Percentiles rank a stretch among this genome's conserved stretches.
These are phyloP conservation scores for Suillus spraguei DNA, from an alignment of 768 basidiomycete genomes.

Conservation along the genomic window DNA sequence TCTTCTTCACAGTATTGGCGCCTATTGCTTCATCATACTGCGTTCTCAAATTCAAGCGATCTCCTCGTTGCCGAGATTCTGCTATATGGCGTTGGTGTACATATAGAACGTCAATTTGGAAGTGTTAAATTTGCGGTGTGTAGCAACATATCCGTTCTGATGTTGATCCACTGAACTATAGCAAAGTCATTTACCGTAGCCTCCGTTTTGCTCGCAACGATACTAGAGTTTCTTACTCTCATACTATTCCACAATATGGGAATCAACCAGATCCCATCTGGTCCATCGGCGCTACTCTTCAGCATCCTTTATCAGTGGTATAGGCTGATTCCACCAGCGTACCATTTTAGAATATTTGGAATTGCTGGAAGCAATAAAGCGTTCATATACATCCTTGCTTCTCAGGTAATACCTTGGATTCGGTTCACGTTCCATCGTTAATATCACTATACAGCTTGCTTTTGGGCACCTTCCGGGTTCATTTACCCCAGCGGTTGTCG, in stretches of 20 bases:
- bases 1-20: slow-evolving; percentile 76
- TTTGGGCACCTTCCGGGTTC: slow-evolving; percentile 71
- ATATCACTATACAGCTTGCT: slow-evolving; percentile 53
- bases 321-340: slow-evolving; percentile 73
- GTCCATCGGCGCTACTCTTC: slow-evolving; percentile 77
- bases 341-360: slow-evolving; percentile 77
- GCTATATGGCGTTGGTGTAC: slow-evolving; percentile 69
- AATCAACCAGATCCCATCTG: slow-evolving; percentile 74
- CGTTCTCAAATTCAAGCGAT: slow-evolving; percentile 85
- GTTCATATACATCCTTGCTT: slow-evolving; percentile 68
- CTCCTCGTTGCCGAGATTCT: slow-evolving; percentile 76
- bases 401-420: slow-evolving; percentile 51
- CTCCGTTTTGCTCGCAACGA: slow-evolving; percentile 63
- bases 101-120: slow-evolving; percentile 85
- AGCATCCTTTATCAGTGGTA: slow-evolving; percentile 83
- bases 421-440: slow-evolving; percentile 12
- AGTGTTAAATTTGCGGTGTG: slow-evolving; percentile 85
- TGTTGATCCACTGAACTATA: slow-evolving; percentile 11
- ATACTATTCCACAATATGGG: slow-evolving; percentile 67
- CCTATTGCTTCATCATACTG: slow-evolving; percentile 69
- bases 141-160: slow-evolving; percentile 11
- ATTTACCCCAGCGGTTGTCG: slow-evolving; percentile 58
- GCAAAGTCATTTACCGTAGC: slow-evolving; percentile 77
- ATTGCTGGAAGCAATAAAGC: slow-evolving; percentile 76
- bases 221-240: slow-evolving; percentile 67